Evolutionary conservation across 352 stramenopile genomes (phyloP).

Genomic region (Globisporangium middletonii): DNA sequence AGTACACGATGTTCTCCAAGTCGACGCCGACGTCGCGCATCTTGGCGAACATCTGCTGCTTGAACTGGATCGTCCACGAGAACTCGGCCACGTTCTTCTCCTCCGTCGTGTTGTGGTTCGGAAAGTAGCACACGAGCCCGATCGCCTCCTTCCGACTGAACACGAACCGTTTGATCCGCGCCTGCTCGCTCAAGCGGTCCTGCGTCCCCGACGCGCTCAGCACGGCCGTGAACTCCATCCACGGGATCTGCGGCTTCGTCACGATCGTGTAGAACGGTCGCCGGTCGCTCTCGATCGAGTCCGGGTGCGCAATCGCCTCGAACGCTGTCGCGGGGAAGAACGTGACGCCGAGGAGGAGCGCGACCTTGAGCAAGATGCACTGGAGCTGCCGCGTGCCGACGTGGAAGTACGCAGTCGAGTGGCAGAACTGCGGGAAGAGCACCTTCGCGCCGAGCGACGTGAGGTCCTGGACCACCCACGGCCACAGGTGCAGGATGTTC

Average conservation of each 20-base stretch:
- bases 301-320: conserved; percentile 41
- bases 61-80: conserved; percentile 84
- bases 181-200: conserved; percentile 55
- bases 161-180: conserved; percentile 70
- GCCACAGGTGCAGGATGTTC: conserved; percentile 83
- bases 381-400: conserved; percentile 83
- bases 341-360: conserved; percentile 62
- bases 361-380: conserved; percentile 80
- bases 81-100: conserved; percentile 79
- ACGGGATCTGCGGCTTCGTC: conserved; percentile 72
- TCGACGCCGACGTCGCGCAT: conserved; percentile 68
- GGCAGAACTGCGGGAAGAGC: conserved; percentile 77
- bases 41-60: conserved; percentile 78
- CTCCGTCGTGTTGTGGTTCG: conserved; percentile 58
- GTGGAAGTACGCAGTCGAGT: conserved; percentile 81
- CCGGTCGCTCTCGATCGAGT: conserved; percentile 45
- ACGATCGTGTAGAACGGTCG: conserved; percentile 66
- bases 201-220: conserved; percentile 61
- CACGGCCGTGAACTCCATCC: conserved; percentile 71
- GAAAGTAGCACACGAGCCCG: conserved; percentile 79
- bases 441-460: conserved; percentile 76
- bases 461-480: conserved; percentile 79
- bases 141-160: conserved; percentile 80
- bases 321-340: conserved; percentile 62
- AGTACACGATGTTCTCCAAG: conserved; percentile 85